phyloP scores from a whole-genome alignment of 2,329 filamentous ascomycete genomes.

The Diplocarpon mali region DNA sequence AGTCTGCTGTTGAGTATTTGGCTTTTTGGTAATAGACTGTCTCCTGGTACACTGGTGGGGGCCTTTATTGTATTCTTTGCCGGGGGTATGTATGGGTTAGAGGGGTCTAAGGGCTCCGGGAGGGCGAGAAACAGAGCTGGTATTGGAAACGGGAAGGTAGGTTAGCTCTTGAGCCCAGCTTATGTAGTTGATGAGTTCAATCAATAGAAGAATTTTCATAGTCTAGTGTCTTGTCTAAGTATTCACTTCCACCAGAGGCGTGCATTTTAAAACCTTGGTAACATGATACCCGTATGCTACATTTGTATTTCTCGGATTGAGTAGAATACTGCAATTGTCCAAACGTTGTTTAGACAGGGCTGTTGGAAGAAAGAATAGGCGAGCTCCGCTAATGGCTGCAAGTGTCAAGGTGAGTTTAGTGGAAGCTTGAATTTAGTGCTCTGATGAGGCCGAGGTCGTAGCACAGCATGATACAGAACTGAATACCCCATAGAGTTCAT shows the following conservation, averaged over 20 bases:
- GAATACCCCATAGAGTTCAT: not conserved
- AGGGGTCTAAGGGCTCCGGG: conserved; percentile 34
- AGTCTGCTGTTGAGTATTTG: conserved; percentile 87
- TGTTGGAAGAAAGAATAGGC: conserved; percentile 1
- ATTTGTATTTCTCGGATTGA: not conserved
- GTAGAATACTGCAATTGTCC: too few relatives aligned
- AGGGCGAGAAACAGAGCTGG: conserved; percentile 24
- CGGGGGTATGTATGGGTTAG: conserved; percentile 82
- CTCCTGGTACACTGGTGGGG: conserved; percentile 65
- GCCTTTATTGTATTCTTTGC: conserved; percentile 80
- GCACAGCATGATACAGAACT: not conserved
- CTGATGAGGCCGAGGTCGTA: not conserved
- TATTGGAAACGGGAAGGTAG: conserved; percentile 22
- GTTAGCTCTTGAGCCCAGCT: conserved; percentile 11
- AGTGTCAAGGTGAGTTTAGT: not conserved
- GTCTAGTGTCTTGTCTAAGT: too few relatives aligned
- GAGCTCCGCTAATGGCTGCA: not conserved
- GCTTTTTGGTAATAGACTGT: conserved; percentile 80
- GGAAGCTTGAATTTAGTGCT: not conserved
- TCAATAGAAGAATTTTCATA: not conserved
- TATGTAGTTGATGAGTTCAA: conserved; percentile 1
- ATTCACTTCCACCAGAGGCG: too few relatives aligned
- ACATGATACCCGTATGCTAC: not conserved
- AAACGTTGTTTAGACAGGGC: not conserved
- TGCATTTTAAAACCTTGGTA: not conserved